phyloP scores from a whole-genome alignment of 1,139 yeast species.

The Meyerozyma smithsonii region DNA sequence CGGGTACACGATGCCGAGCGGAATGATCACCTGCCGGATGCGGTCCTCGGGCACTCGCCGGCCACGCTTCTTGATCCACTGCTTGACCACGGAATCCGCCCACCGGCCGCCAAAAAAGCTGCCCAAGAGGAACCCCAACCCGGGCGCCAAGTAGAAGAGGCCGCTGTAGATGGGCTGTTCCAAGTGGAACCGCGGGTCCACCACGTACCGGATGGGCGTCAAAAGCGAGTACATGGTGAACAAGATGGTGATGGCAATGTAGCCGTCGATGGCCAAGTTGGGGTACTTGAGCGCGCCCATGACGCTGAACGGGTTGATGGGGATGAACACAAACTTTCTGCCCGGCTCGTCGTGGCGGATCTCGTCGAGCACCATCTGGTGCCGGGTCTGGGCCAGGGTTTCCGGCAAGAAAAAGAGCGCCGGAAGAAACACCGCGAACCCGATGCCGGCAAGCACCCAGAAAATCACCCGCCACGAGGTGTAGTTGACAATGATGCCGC shows the following conservation, averaged over 20 bases:
- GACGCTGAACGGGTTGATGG: slow-evolving; percentile 41
- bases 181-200: slow-evolving; percentile 48
- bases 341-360: slow-evolving; percentile 1
- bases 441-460: slow-evolving; percentile 41
- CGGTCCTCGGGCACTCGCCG: slow-evolving; percentile 49
- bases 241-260: slow-evolving; percentile 32
- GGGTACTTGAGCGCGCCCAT: slow-evolving; percentile 35
- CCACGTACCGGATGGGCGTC: slow-evolving; percentile 51
- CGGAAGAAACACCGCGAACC: slow-evolving; percentile 21
- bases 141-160: slow-evolving; percentile 51
- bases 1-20: slow-evolving; percentile 39
- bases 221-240: slow-evolving; percentile 48
- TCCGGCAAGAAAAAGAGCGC: slow-evolving; percentile 37
- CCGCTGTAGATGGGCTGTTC: slow-evolving; percentile 44
- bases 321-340: slow-evolving; percentile 33
- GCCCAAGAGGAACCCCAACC: slow-evolving; percentile 44
- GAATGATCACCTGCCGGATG: slow-evolving; percentile 31
- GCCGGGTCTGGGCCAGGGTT: slow-evolving; percentile 29
- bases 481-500: slow-evolving; percentile 44
- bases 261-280: slow-evolving; percentile 40
- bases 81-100: slow-evolving; percentile 43
- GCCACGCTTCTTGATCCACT: slow-evolving; percentile 39
- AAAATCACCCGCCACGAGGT: slow-evolving; percentile 49
- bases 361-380: slow-evolving; percentile 13
- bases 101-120: slow-evolving; percentile 46